phyloP scores from a whole-genome alignment of 1,284 basidiomycete genomes.

The Cutaneotrichosporon cyanovorans region DNA sequence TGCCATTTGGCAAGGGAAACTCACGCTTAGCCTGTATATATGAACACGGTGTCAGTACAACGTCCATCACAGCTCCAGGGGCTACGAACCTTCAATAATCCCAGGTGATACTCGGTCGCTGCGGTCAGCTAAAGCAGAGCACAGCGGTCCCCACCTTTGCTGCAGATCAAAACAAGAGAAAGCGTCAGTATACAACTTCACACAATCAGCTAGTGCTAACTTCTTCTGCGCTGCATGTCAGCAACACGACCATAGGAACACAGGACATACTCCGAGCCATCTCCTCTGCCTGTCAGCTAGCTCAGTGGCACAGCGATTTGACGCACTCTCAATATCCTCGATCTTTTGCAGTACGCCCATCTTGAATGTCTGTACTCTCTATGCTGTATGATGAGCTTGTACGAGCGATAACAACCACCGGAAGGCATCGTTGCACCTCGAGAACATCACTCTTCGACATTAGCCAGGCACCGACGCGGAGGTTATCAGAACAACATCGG shows the following conservation, averaged over 20 bases:
- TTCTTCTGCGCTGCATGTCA: constrained; percentile 73
- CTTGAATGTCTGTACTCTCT: constrained; percentile 2
- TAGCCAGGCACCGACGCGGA: too few relatives aligned
- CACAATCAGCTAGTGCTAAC: constrained; percentile 51
- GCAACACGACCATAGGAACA: neutral
- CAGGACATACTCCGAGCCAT: constrained; percentile 85
- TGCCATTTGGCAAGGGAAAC: constrained; percentile 1
- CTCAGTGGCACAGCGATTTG: neutral
- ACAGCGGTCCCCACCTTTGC: constrained; percentile 16
- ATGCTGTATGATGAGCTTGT: too few relatives aligned
- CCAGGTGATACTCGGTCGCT: constrained; percentile 84
- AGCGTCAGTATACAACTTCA: neutral
- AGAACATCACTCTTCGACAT: too few relatives aligned
- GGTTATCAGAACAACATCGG: too few relatives aligned
- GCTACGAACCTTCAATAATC: constrained; percentile 34
- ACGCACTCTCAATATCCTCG: constrained; percentile 83
- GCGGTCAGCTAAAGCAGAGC: constrained; percentile 6
- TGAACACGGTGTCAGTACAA: constrained; percentile 3
- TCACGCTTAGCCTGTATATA: constrained; percentile 31
- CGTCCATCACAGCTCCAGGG: neutral
- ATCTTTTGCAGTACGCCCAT: constrained; percentile 95
- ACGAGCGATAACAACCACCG: too few relatives aligned
- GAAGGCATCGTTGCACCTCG: too few relatives aligned
- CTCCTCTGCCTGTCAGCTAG: constrained; percentile 59
- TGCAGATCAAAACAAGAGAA: neutral